phyloP scores from a whole-genome alignment of 129 eudicot species.

The Flaveria sonorensis region DNA sequence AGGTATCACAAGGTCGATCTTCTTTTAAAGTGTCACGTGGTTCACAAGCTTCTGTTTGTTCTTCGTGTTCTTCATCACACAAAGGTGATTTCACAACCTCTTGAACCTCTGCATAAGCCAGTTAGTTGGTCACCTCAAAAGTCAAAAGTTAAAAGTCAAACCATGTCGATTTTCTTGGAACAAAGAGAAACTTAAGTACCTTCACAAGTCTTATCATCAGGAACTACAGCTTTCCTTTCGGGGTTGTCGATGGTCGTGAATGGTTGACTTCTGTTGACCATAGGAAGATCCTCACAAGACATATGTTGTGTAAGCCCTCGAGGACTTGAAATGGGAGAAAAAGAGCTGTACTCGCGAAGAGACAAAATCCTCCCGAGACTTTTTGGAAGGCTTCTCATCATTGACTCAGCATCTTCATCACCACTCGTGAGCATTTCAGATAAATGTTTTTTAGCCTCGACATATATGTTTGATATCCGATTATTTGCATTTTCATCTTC shows the following conservation, averaged over 20 bases:
- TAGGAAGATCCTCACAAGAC: conserved; percentile 16
- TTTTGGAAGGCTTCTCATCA: conserved; percentile 54
- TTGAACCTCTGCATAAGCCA: conserved; percentile 28
- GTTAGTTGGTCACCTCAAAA: no score
- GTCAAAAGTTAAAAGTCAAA: conserved; percentile 12
- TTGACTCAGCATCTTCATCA: conserved; percentile 53
- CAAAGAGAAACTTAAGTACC: conserved; percentile 38
- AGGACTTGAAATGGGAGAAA: conserved; percentile 64
- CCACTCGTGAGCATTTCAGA: conserved; percentile 77
- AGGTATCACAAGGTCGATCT: conserved; percentile 32
- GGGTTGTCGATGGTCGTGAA: conserved; percentile 22
- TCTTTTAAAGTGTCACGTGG: conserved; percentile 25
- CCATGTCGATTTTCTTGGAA: neutral
- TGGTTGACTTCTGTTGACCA: conserved; percentile 39
- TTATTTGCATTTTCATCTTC: conserved; percentile 29
- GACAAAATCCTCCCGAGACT: conserved; percentile 79
- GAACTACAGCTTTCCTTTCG: conserved; percentile 31
- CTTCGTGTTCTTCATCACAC: conserved; percentile 29
- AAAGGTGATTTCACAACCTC: conserved; percentile 32
- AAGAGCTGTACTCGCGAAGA: conserved; percentile 56
- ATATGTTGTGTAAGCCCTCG: conserved; percentile 30
- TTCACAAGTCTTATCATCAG: conserved; percentile 31
- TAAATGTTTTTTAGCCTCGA: conserved; percentile 90
- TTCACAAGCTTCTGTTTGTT: conserved; percentile 42
- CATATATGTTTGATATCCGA: conserved; percentile 61